phyloP scores from a whole-genome alignment of 2,329 filamentous ascomycete genomes.

The Hymenoscyphus fructigenus region DNA sequence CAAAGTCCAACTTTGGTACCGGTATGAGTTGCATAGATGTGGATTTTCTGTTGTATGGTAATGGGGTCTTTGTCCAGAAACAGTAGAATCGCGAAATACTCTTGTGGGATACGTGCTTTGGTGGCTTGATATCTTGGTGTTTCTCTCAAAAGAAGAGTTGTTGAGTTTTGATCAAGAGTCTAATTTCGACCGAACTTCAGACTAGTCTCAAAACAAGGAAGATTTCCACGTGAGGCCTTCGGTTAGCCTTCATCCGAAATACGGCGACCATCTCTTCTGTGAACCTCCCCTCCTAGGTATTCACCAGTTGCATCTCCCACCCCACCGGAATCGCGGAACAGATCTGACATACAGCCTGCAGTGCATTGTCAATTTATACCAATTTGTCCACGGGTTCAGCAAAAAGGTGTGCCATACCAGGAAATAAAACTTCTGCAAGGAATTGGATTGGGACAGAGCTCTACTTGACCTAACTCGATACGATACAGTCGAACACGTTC shows the following conservation, averaged over 20 bases:
- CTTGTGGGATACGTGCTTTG: neutral
- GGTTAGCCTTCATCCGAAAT: neutral
- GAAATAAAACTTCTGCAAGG: neutral
- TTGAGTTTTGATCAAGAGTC: neutral
- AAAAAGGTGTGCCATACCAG: neutral
- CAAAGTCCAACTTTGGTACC: too few species aligned
- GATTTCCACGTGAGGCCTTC: neutral
- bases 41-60: too few species aligned
- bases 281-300: neutral
- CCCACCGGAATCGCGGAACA: neutral
- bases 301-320: neutral
- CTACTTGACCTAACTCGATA: neutral
- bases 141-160: neutral
- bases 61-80: neutral
- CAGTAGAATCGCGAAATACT: neutral
- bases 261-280: neutral
- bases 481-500: neutral
- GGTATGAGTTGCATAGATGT: too few species aligned
- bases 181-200: neutral
- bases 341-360: constrained; percentile 2
- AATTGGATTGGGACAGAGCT: neutral
- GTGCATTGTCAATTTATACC: neutral
- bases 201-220: neutral
- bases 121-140: neutral
- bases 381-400: neutral